Percentiles rank a stretch among this genome's conserved stretches.
phyloP scores from a whole-genome alignment of 1,284 basidiomycete genomes.

The Ceratobasidium sp. region DNA sequence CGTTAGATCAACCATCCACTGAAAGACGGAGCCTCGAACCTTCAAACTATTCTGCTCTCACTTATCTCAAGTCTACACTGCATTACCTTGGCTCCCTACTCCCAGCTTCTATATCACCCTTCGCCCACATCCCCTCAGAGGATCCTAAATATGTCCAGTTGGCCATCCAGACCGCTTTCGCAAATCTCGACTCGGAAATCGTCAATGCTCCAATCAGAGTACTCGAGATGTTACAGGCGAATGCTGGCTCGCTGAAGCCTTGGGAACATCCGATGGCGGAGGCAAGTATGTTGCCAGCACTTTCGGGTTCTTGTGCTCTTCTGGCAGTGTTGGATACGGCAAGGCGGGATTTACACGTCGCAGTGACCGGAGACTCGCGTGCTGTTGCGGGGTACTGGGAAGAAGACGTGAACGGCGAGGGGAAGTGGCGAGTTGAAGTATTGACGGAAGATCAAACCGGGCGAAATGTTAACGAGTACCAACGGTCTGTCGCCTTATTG shows the following conservation, averaged over 20 bases:
- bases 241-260: conserved; percentile 49
- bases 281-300: conserved; percentile 77
- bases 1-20: conserved; percentile 54
- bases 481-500: conserved; percentile 57
- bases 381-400: conserved; percentile 96
- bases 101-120: conserved; percentile 52
- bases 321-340: conserved; percentile 86
- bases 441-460: conserved; percentile 96
- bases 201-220: conserved; percentile 78
- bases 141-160: conserved; percentile 69
- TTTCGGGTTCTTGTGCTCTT: conserved; percentile 86
- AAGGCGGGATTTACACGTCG: conserved; percentile 82
- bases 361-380: conserved; percentile 92
- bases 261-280: conserved; percentile 66
- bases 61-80: conserved; percentile 37
- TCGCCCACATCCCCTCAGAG: conserved; percentile 53
- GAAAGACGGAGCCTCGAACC: conserved; percentile 14
- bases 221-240: conserved; percentile 55
- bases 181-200: conserved; percentile 79
- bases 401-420: conserved; percentile 61
- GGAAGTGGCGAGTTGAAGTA: conserved; percentile 87
- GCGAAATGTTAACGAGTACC: conserved; percentile 82
- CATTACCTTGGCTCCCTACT: conserved; percentile 55
- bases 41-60: background rate
- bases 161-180: conserved; percentile 81